These are phyloP conservation scores for Globisporangium solare DNA, from an alignment of 352 stramenopile species.

Conservation along the genomic window DNA sequence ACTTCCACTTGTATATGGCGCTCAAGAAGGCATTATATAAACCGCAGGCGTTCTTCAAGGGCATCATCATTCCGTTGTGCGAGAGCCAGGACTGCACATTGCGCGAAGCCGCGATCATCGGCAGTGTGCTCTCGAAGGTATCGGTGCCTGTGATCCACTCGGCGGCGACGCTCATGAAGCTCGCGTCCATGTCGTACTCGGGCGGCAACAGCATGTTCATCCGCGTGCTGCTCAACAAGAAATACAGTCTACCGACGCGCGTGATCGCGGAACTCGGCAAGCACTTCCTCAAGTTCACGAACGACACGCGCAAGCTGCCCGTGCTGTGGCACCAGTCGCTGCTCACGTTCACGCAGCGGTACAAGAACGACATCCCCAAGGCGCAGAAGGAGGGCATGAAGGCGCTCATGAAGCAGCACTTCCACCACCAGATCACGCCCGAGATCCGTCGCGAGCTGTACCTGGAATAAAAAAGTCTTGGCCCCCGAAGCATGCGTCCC, in stretches of 20 bases:
- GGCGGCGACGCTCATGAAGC: conserved; percentile 98
- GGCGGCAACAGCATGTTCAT: conserved; percentile 98
- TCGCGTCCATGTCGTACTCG: conserved; percentile 95
- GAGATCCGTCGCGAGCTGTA: conserved; percentile 98
- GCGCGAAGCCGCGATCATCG: conserved; percentile 97
- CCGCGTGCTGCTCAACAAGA: conserved; percentile 98
- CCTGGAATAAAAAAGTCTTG: conserved; percentile 67
- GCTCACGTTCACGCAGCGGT: conserved; percentile 97
- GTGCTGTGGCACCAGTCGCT: conserved; percentile 99
- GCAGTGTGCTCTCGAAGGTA: conserved; percentile 96
- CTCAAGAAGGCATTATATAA: conserved; percentile 99
- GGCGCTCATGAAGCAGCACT: conserved; percentile 86
- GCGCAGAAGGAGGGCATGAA: conserved; percentile 94
- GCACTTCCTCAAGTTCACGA: conserved; percentile 95
- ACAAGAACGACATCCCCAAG: conserved; percentile 97
- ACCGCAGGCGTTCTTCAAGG: conserved; percentile 99
- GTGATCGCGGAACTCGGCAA: conserved; percentile 96
- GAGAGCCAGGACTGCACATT: conserved; percentile 94
- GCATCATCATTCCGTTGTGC: conserved; percentile 97
- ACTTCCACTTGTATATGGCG: conserved; percentile 99
- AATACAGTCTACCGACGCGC: conserved; percentile 97
- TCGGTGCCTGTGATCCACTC: conserved; percentile 98
- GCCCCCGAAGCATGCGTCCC: no score
- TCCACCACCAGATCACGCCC: conserved; percentile 97
- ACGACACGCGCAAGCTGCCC: conserved; percentile 85